Evolutionary conservation across 192 early-diverging fungal species (phyloP).

Genomic region (Gryganskiella cystojenkinii): DNA sequence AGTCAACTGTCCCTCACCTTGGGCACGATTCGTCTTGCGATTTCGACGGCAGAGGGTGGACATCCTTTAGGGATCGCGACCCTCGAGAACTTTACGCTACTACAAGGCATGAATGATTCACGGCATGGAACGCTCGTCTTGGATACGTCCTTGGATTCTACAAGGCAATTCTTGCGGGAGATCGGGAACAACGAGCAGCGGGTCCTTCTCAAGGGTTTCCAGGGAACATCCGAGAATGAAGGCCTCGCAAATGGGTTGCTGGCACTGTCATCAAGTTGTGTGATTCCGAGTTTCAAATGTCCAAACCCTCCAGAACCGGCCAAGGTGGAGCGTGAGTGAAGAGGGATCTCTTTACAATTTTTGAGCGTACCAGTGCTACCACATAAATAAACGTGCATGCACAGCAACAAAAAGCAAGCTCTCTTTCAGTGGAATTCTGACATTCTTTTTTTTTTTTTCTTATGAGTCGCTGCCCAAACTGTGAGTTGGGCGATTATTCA

Average conservation of each 20-base stretch:
- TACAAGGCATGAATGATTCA: conserved; percentile 14
- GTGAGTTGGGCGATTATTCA: no score
- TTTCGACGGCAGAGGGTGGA: background rate
- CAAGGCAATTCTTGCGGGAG: conserved; percentile 9
- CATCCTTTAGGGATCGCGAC: background rate
- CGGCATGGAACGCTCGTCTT: conserved; percentile 5
- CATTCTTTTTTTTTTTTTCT: no score
- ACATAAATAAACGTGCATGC: no score
- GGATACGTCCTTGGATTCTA: conserved; percentile 13
- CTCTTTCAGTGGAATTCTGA: no score
- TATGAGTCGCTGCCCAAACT: no score
- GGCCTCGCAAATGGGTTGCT: conserved; percentile 17
- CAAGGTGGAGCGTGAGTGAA: no score
- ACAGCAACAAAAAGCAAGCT: no score
- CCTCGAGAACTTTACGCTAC: conserved; percentile 10
- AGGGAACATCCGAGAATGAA: conserved; percentile 23
- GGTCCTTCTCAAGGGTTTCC: conserved; percentile 25
- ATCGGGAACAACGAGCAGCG: background rate
- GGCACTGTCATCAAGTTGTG: background rate
- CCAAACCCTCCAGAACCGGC: no score
- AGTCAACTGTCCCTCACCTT: conserved; percentile 23
- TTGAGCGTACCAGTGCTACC: no score
- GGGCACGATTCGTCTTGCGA: conserved; percentile 9
- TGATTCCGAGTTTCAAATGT: background rate
- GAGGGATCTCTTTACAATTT: no score